Evolutionary conservation across 1,139 yeast genomes (phyloP), one percentile per base, ranked within the genome.

Genomic region (Kluyveromyces sp.): DNA sequence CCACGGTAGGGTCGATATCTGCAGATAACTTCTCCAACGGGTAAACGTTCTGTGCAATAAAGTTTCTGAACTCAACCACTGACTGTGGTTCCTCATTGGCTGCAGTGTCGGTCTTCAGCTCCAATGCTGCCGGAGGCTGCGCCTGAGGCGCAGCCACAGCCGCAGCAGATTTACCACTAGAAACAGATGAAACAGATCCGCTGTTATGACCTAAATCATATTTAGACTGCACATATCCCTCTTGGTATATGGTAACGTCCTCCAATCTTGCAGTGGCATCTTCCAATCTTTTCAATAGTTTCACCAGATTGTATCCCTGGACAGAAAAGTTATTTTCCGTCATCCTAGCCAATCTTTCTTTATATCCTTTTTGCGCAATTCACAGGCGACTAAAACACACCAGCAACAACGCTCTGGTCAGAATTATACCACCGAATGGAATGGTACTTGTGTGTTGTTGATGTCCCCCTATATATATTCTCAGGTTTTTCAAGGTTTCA

Each of bases 251-350:
- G 19, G 95, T 84, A 45, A 88, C 79, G 64, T 88, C 96, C 59
- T 88, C 96, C 57, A 88, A 77, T 42, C 96, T 77, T 12, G 95
- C 83, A 12, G 96, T 87, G 33, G 96, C 96, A 15, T 95, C 92
- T 65, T 88, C 96, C 56, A 88, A 75, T 52, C 95, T 69, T 60
- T 86, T 86, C 67, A 86, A 75, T 46, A 86, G 74, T 47, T 94
- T 86, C 38, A 83, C 85, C 49, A 86, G 73, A 61, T 84, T 86
- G 68, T 82, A 84, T 18, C 94, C 92, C 57, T 83, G 92, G 36
- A 81, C 77, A 54, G 77, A 77, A 61, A 77, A 75, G 58, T 72
- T 75, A 49, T 35, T 25, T 22, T 42, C 45, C 11, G 32, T 28
- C 45, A 42, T 42, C 7, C n/a, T 26, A 4, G n/a, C 3, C 7